Evolutionary conservation across 75 land plant species (phyloP).

Genomic region (Cupressus sempervirens): DNA sequence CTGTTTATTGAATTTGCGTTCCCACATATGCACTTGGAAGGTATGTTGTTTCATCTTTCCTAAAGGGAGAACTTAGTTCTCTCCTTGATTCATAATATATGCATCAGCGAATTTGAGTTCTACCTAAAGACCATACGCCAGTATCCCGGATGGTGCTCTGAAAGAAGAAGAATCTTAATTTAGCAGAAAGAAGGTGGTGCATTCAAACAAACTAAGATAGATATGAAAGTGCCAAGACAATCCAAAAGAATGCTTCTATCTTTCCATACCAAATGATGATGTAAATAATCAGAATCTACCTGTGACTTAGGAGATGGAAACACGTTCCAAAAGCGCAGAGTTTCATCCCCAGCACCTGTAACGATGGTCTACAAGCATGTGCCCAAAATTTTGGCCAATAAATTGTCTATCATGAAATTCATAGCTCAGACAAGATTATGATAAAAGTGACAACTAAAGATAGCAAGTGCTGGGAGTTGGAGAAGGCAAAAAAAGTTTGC

Average conservation of each 20-base stretch:
- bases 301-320: conserved; percentile 84
- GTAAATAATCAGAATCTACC: conserved; percentile 18
- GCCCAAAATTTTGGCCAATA: background rate
- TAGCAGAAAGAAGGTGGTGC: background rate
- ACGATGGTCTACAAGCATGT: conserved; percentile 70
- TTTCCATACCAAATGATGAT: conserved; percentile 2
- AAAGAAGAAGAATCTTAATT: background rate
- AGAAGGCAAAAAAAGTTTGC: background rate
- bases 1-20: background rate
- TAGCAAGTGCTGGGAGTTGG: background rate
- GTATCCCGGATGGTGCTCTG: conserved; percentile 55
- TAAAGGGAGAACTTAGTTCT: background rate
- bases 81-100: background rate
- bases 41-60: background rate
- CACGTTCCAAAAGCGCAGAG: conserved; percentile 91
- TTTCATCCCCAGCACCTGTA: conserved; percentile 98
- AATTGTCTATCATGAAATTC: background rate
- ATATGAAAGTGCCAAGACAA: background rate
- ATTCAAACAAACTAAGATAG: background rate
- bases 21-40: background rate
- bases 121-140: conserved; percentile 70
- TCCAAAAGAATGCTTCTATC: background rate
- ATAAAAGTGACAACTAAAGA: background rate
- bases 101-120: conserved; percentile 58
- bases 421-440: background rate